Percentiles rank a stretch among this genome's conserved stretches.
Evolutionary conservation across 352 stramenopile genomes (phyloP).

Genomic region (Globisporangium alternatum): DNA sequence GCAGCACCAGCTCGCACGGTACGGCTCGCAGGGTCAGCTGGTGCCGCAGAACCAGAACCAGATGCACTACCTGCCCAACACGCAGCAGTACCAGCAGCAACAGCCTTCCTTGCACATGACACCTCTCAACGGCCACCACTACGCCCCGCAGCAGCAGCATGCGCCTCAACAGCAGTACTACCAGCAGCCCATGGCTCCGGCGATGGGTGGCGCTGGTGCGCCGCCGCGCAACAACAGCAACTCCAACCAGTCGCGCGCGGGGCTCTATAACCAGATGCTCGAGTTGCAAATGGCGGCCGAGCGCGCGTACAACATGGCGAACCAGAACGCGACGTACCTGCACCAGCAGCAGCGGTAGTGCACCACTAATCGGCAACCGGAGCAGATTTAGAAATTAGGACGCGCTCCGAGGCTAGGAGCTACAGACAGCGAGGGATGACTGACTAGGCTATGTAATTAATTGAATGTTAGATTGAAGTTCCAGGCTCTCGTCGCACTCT

Average conservation of each 20-base stretch:
- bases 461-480: too few species aligned
- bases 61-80: conserved; percentile 30
- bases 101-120: conserved; percentile 14
- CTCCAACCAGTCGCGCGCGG: conserved; percentile 28
- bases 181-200: conserved; percentile 1
- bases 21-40: conserved; percentile 15
- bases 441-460: too few species aligned
- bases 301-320: conserved; percentile 63
- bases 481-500: too few species aligned
- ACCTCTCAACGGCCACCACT: conserved; percentile 7
- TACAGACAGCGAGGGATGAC: too few species aligned
- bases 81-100: conserved; percentile 19
- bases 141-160: conserved; percentile 5
- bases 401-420: not conserved
- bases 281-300: conserved; percentile 71
- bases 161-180: conserved; percentile 20
- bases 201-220: not conserved
- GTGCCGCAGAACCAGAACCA: conserved; percentile 14
- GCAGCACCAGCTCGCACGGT: conserved; percentile 14
- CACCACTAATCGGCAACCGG: not conserved
- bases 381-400: not conserved
- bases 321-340: conserved; percentile 68
- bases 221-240: conserved; percentile 9
- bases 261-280: conserved; percentile 78
- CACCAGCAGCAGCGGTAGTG: conserved; percentile 22